Base-by-base conservation (phyloP, 805 yeast species). In the Saccharomycopsis sp. region DNA sequence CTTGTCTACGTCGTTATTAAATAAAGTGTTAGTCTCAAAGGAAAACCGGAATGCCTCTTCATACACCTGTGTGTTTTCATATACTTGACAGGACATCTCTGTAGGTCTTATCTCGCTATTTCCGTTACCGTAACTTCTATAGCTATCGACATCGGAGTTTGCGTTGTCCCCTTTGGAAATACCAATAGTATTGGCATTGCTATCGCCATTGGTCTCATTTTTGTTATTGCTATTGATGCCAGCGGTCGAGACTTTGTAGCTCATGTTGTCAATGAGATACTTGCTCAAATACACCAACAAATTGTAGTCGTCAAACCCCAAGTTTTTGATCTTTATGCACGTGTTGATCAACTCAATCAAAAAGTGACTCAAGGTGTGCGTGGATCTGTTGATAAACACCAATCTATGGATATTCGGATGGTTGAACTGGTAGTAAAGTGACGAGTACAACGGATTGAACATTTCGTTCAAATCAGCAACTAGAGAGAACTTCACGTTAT, bases 401-500 rank as follows among this genome's bases (percentile, higher is more conserved):
- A 97, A 94, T 56, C 97, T 76, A 66, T 82, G 91, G 15, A 92
- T 83, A 70, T 91, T 89, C 1, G 99, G 98, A 72, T 92, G 99
- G 63, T 79, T 79, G 1, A 88, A 79, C 70, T 91, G 95, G 1
- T 84, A 76, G 50, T 96, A 91, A 15, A 87, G 76, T 0, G 97
- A 85, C 0, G 97, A 91, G 67, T 91, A 92, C 15, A 92, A 71
- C 2, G 99, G 98, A 2, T 92, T 96, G 64, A 92, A 71, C 70
- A 90, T 97, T 70, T 92, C 98, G 68, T 92, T 90, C 29, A 91
- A 81, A 0, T 96, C 88, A 0, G 97, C 98, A 37, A 91, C 84
- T 65, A 87, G 85, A 4, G 91, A 80, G 5, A 92, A 66, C 66
- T 91, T 92, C 41, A 86, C 89, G 61, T 91, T 89, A 59, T 82